phyloP scores from a whole-genome alignment of 495 filamentous ascomycete genomes.

The Penicillium simplicissimum region DNA sequence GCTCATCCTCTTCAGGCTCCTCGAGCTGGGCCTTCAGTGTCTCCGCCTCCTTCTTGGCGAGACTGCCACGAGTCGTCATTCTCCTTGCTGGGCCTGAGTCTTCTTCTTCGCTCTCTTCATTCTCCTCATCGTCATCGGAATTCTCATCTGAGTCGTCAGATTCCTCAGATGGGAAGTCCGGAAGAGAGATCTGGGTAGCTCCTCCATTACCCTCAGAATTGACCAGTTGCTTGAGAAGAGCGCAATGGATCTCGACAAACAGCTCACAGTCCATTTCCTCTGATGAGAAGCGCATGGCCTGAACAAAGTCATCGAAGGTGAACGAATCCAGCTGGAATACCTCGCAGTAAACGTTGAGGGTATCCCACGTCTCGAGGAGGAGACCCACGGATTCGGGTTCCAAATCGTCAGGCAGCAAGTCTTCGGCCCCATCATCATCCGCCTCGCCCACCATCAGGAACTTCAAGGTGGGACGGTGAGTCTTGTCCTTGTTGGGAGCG shows the following conservation, averaged over 20 bases:
- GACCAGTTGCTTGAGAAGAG: constrained; percentile 84
- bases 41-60: constrained; percentile 77
- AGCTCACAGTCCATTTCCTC: constrained; percentile 82
- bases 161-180: constrained; percentile 69
- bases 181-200: constrained; percentile 73
- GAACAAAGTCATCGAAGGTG: constrained; percentile 93
- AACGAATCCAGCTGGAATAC: constrained; percentile 93
- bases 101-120: constrained; percentile 41
- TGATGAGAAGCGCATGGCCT: constrained; percentile 78
- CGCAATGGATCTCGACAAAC: constrained; percentile 88
- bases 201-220: constrained; percentile 71
- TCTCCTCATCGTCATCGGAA: constrained; percentile 56
- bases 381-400: constrained; percentile 76
- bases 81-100: constrained; percentile 59
- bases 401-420: constrained; percentile 58
- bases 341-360: constrained; percentile 92
- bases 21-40: constrained; percentile 54
- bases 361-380: constrained; percentile 90
- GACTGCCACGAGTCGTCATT: constrained; percentile 79
- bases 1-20: constrained; percentile 35
- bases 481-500: constrained; percentile 56
- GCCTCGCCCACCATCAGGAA: constrained; percentile 65
- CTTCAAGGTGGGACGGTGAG: constrained; percentile 70
- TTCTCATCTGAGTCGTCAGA: constrained; percentile 47
- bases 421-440: constrained; percentile 42